Conservation (phyloP, 768 basidiomycete genomes). For the Suillus lakei region DNA sequence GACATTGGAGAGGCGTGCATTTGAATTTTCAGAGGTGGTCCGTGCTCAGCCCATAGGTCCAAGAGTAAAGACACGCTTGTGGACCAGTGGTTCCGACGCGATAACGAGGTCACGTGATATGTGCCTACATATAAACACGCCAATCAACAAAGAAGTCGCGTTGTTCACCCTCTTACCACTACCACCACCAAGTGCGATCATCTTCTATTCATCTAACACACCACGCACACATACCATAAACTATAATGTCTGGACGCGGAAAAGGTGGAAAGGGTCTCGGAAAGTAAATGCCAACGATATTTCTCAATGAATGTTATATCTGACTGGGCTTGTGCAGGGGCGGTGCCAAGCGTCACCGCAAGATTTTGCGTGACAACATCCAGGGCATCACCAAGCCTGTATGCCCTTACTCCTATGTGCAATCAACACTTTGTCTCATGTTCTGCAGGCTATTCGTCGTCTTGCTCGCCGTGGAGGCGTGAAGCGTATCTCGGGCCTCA, state of each 20-base stretch:
- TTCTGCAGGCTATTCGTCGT: conserved; percentile 79
- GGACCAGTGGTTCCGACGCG: not conserved
- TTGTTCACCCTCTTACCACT: conserved; percentile 27
- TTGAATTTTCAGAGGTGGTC: not conserved
- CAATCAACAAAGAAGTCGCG: conserved; percentile 35
- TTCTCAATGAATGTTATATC: not conserved
- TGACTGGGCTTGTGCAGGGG: conserved; percentile 33
- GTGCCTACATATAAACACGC: conserved; percentile 36
- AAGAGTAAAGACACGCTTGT: not conserved
- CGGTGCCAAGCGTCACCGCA: conserved; percentile 51
- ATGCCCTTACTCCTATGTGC: conserved; percentile 30
- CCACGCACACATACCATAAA: conserved; percentile 14
- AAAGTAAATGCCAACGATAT: conserved; percentile 31
- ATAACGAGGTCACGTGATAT: conserved; percentile 24
- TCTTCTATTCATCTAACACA: conserved; percentile 10
- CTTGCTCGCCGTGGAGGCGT: conserved; percentile 93
- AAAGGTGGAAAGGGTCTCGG: conserved; percentile 57
- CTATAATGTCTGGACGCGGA: conserved; percentile 51
- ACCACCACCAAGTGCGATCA: conserved; percentile 21
- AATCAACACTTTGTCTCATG: conserved; percentile 47
- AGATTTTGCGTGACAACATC: conserved; percentile 52
- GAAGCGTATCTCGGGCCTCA: conserved; percentile 87
- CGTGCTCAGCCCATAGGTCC: not conserved
- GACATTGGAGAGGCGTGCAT: not conserved
- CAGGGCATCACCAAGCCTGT: conserved; percentile 58